Evolutionary conservation across 257 asterid species (phyloP).

Genomic region (Solanum paucissectum): DNA sequence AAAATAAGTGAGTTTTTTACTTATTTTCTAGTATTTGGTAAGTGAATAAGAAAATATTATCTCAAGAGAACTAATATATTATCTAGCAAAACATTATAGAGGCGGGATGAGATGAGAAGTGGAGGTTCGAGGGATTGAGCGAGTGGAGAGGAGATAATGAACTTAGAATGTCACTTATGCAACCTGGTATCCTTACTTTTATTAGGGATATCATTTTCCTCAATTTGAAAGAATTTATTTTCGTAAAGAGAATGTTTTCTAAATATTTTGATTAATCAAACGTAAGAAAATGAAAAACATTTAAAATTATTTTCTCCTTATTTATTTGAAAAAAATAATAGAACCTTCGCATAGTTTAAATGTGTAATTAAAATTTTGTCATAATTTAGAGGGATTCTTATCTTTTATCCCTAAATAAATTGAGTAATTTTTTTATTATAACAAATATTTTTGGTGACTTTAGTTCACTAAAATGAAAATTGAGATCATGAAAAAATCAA

Average conservation of each 20-base stretch:
- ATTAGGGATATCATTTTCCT: neutral
- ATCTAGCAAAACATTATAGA: rapidly evolving
- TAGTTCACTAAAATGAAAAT: neutral
- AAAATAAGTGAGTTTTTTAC: neutral
- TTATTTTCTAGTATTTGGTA: rapidly evolving
- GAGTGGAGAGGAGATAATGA: neutral
- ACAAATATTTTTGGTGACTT: neutral
- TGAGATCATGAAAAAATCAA: neutral
- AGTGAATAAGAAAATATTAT: neutral
- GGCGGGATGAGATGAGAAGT: neutral
- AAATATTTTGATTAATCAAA: no score
- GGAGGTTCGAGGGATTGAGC: neutral
- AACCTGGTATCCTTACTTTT: rapidly evolving
- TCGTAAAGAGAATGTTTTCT: no score
- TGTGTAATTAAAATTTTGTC: neutral
- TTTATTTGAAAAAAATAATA: neutral
- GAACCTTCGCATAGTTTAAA: neutral
- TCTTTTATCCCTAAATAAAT: neutral
- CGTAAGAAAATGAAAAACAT: no score
- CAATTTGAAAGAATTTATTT: no score
- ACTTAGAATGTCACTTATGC: neutral
- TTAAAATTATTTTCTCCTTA: neutral
- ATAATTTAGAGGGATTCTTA: neutral
- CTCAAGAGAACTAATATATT: neutral
- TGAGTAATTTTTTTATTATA: neutral